phyloP scores from a whole-genome alignment of 768 basidiomycete species.

The Lyophyllum shimeji region DNA sequence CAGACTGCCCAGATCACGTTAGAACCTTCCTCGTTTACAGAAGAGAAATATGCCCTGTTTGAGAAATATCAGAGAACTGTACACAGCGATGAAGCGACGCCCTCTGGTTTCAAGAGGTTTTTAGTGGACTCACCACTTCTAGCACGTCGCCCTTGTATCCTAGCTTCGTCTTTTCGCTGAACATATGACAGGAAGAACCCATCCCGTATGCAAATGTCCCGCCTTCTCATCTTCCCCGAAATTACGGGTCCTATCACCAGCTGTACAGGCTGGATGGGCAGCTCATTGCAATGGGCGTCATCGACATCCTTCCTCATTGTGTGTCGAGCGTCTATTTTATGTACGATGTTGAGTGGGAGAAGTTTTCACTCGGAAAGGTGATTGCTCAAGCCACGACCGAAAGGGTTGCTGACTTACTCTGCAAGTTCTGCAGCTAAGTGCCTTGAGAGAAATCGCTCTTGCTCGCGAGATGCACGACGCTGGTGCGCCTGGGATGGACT shows the following conservation, averaged over 20 bases:
- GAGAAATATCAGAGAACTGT: conserved; percentile 75
- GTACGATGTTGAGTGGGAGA: conserved; percentile 72
- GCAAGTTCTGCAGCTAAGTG: conserved; percentile 64
- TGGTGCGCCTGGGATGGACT: conserved; percentile 61
- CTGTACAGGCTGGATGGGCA: conserved; percentile 80
- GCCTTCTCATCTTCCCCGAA: conserved; percentile 60
- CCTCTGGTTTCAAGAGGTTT: conserved; percentile 64
- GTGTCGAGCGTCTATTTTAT: conserved; percentile 88
- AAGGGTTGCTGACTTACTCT: not conserved
- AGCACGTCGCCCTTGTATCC: conserved; percentile 39
- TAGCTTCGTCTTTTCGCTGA: not conserved
- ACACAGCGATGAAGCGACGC: conserved; percentile 66
- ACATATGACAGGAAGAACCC: conserved; percentile 44
- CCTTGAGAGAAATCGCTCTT: conserved; percentile 76
- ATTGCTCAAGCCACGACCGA: not conserved
- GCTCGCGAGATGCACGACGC: conserved; percentile 72
- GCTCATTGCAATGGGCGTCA: conserved; percentile 81
- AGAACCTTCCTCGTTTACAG: conserved; percentile 72
- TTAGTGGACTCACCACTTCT: conserved; percentile 76
- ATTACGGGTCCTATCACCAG: conserved; percentile 94
- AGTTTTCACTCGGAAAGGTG: conserved; percentile 79
- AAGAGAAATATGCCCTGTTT: conserved; percentile 82
- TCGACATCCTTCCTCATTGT: conserved; percentile 87
- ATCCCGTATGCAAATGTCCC: conserved; percentile 56
- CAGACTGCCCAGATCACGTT: conserved; percentile 60